A percentile compares a stretch with the other conserved stretches of the same genome.
phyloP scores from a whole-genome alignment of 2,329 filamentous ascomycete genomes.

The Penicillium corylophilum region DNA sequence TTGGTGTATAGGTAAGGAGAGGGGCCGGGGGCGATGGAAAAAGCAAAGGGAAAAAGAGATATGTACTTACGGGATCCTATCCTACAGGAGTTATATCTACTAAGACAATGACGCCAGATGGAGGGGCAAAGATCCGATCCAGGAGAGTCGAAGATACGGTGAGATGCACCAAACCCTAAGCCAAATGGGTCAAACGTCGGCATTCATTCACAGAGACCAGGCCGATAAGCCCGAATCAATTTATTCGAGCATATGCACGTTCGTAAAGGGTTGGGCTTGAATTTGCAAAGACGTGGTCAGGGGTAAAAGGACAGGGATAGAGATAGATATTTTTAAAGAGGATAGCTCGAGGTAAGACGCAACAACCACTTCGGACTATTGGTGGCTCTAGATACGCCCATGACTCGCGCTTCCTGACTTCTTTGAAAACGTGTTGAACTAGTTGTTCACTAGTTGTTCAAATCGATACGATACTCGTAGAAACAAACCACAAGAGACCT shows the following conservation, averaged over 20 bases:
- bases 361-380: neutral
- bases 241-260: constrained; percentile 5
- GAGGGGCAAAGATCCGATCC: constrained; percentile 15
- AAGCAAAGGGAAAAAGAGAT: neutral
- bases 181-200: neutral
- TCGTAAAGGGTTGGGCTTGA: neutral
- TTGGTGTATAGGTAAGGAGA: constrained; percentile 4
- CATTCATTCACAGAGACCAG: neutral
- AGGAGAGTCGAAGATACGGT: constrained; percentile 14
- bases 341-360: neutral
- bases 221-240: constrained; percentile 13
- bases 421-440: too few relatives aligned
- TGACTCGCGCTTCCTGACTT: too few relatives aligned
- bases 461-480: too few relatives aligned
- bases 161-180: constrained; percentile 7
- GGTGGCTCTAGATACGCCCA: too few relatives aligned
- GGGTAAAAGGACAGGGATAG: neutral
- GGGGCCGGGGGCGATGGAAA: neutral
- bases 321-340: neutral
- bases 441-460: too few relatives aligned
- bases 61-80: constrained; percentile 9
- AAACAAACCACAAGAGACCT: too few relatives aligned
- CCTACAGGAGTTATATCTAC: constrained; percentile 16
- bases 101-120: constrained; percentile 13
- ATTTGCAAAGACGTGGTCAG: constrained; percentile 2